Evolutionary conservation across 2,329 filamentous ascomycete species (phyloP).

Genomic region (Aspergillus pseudonomiae): DNA sequence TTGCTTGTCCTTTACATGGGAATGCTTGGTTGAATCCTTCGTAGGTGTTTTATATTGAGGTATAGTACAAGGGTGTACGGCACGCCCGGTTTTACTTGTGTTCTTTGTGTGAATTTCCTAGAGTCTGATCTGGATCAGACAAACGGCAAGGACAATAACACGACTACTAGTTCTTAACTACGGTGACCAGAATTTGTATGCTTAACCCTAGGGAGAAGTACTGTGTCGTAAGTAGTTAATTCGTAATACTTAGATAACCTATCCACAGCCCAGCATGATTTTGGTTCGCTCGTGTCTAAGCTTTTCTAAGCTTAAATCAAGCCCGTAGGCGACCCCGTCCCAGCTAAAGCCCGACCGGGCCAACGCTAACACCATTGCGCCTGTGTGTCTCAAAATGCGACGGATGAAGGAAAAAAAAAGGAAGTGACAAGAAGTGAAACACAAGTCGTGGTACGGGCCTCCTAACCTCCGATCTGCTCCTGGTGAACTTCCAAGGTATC

Average conservation of each 20-base stretch:
- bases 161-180: not conserved
- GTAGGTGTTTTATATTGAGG: not conserved
- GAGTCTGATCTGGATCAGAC: not conserved
- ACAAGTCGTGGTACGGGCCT: not conserved
- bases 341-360: constrained; percentile 4
- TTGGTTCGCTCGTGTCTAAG: not conserved
- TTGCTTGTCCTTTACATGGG: not conserved
- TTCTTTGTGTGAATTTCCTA: not conserved
- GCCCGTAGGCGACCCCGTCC: constrained; percentile 4
- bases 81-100: not conserved
- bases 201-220: not conserved
- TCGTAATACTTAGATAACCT: not conserved
- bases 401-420: constrained; percentile 6
- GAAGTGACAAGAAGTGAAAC: not conserved
- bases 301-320: constrained; percentile 4
- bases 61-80: not conserved
- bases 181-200: not conserved
- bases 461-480: constrained; percentile 84
- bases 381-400: constrained; percentile 9
- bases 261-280: not conserved
- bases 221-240: not conserved
- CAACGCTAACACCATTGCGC: constrained; percentile 20
- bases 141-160: not conserved
- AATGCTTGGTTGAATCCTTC: not conserved
- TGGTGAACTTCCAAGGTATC: constrained; percentile 97